Percentiles rank a stretch among this genome's conserved stretches.
Evolutionary conservation across 2,329 filamentous ascomycete species (phyloP).

Genomic region (Cyphellophora attinorum): DNA sequence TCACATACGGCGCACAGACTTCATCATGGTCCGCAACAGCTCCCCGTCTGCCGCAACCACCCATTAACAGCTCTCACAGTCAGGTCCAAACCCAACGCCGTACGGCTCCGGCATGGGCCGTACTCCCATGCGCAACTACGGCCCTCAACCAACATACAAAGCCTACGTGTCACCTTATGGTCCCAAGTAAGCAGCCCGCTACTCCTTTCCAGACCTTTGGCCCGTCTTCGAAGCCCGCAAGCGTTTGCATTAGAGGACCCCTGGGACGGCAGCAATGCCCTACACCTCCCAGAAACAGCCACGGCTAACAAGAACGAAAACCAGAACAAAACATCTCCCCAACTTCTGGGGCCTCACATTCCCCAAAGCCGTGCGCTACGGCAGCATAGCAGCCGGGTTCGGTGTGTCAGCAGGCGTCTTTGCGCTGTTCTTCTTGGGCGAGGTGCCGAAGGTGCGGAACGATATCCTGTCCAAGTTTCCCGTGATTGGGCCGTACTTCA

Average conservation of each 20-base stretch:
- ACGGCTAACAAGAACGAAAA: background rate
- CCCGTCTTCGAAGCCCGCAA: background rate
- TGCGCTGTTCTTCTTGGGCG: conserved; percentile 56
- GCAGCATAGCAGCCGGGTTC: conserved; percentile 42
- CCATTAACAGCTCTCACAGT: conserved; percentile 19
- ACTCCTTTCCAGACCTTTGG: conserved; percentile 21
- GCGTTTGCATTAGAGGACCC: background rate
- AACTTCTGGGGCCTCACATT: conserved; percentile 17
- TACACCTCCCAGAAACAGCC: background rate
- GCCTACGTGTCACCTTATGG: conserved; percentile 49
- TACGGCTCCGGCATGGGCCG: background rate
- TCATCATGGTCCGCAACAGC: background rate
- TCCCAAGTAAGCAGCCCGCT: conserved; percentile 50
- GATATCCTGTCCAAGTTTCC: conserved; percentile 55
- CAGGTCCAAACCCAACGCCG: background rate
- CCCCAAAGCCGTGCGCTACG: conserved; percentile 23
- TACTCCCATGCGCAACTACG: conserved; percentile 1
- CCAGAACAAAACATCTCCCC: conserved; percentile 12
- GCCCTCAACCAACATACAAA: conserved; percentile 23
- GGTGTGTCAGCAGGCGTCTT: conserved; percentile 49
- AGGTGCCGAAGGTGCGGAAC: conserved; percentile 51
- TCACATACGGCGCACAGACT: no score
- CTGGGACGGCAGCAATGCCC: background rate
- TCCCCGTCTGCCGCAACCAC: background rate
- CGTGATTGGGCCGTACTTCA: conserved; percentile 47